Conservation (phyloP, 148 eudicot species). For the Vaccinium vitisidaea region DNA sequence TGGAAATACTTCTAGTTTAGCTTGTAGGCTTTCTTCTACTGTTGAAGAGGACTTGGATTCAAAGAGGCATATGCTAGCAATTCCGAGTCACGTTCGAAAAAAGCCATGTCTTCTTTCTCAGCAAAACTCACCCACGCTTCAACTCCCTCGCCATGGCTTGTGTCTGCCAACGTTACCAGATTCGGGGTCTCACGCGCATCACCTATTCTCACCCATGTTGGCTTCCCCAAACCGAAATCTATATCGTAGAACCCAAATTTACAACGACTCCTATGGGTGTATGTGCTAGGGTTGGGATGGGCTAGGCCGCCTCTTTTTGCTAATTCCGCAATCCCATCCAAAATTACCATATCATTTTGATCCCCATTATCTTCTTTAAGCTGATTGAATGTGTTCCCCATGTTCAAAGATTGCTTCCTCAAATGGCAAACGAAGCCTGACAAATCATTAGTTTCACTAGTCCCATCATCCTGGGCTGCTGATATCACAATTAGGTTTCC, state of each 20-base stretch:
- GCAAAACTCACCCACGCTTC: slow-evolving; percentile 4
- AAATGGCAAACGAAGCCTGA: neutral
- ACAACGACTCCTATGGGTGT: neutral
- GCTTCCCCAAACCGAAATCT: slow-evolving; percentile 11
- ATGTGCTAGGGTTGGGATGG: neutral
- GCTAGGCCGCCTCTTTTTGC: neutral
- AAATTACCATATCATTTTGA: neutral
- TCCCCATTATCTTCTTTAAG: neutral
- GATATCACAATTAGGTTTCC: neutral
- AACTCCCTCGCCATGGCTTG: neutral
- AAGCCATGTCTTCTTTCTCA: slow-evolving; percentile 1
- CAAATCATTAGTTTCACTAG: neutral
- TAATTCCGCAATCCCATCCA: neutral
- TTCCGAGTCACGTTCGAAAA: neutral
- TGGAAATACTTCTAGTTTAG: too few species aligned
- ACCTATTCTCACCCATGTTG: neutral
- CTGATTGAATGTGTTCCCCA: neutral
- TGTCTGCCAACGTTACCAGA: neutral
- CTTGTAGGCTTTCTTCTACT: too few species aligned
- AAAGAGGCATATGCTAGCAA: neutral
- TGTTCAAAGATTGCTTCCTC: neutral
- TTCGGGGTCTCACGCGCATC: neutral
- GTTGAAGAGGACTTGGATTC: neutral
- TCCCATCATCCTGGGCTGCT: neutral
- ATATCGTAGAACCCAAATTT: neutral